Base-by-base conservation (phyloP, 352 stramenopile species). In the Phytophthora syringae region DNA sequence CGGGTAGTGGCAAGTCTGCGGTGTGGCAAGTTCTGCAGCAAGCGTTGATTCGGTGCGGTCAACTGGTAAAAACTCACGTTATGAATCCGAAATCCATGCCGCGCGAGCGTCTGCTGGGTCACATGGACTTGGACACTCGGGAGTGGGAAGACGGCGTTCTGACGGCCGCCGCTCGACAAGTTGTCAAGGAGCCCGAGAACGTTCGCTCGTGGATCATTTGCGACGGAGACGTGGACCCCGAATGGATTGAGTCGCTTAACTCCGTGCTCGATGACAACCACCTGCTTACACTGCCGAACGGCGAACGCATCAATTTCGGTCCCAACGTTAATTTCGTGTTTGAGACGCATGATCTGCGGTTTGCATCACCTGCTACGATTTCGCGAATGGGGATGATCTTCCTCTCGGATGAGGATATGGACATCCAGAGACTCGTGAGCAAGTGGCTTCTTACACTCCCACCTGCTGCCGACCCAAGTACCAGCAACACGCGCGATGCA, bases 241-340 rank as follows among this genome's bases (percentile, higher is more conserved):
- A 98, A 7, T 98, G 94, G 94, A 98, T 98, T 39, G 94, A 98
- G 65, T 98, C 98, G 70, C 97, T 98, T 92, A 98, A 98, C 77
- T 98, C 94, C 1, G 94, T 98, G 0, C 65, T 98, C 6, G 94
- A 98, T 60, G 94, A 98, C 72, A 98, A 98, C 67, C 98, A 97
- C 93, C 98, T 89, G 5, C 71, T 98, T 10, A 98, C 93, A 58
- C 78, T 98, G 0, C 91, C 93, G 0, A 98, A 98, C 61, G 94
- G 94, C 44, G 93, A 98, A 68, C 80, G 93, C 2, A 98, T 98
- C 53, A 92, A 92, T 36, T 79, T 92, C 12, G 88, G 85, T 52
- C 77, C 45, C 37, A 86, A 97, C 57, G 98, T 98, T 89, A 96
- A 97, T 60, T 97, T 97, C 86, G 74, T 98, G 6, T 98, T 98